Conservation (phyloP, 2,329 filamentous ascomycete species). For the Nigrospora osmanthi region DNA sequence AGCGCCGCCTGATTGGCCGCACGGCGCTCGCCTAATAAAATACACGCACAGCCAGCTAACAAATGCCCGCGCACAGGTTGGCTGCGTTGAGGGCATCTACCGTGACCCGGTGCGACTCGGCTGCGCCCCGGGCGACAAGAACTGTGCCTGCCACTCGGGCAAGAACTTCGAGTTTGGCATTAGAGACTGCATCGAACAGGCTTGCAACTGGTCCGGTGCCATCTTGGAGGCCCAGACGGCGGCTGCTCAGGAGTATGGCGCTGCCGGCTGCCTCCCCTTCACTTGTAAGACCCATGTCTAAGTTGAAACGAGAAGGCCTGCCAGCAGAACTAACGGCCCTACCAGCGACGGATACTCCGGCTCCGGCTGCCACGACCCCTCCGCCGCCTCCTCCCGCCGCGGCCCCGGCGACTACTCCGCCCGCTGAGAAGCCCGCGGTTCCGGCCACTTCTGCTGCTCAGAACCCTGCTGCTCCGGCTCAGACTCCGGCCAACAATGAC, state of each 20-base stretch:
- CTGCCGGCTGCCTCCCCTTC: neutral
- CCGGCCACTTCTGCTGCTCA: neutral
- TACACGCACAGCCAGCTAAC: neutral
- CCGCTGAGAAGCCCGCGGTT: neutral
- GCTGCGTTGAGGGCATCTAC: slow-evolving; percentile 3
- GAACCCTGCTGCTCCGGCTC: neutral
- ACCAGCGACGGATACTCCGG: slow-evolving; percentile 1
- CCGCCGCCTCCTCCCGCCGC: neutral
- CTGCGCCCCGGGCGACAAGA: slow-evolving; percentile 2
- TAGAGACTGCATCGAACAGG: slow-evolving; percentile 6
- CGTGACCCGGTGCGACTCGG: slow-evolving; percentile 1
- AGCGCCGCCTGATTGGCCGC: neutral
- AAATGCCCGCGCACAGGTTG: slow-evolving; percentile 1
- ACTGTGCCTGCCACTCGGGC: slow-evolving; percentile 2
- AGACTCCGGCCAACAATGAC: neutral
- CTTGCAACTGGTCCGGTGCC: slow-evolving; percentile 1
- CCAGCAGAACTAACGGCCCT: neutral
- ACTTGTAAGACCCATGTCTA: neutral
- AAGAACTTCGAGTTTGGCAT: slow-evolving; percentile 3
- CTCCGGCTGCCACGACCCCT: neutral
- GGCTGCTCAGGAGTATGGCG: neutral
- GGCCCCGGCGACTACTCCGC: neutral
- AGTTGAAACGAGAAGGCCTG: neutral
- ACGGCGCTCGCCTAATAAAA: too few relatives aligned
- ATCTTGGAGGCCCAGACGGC: neutral